These are phyloP conservation scores for Didymella arachidicola DNA, from an alignment of 2,329 filamentous ascomycete genomes.

Conservation along the genomic window DNA sequence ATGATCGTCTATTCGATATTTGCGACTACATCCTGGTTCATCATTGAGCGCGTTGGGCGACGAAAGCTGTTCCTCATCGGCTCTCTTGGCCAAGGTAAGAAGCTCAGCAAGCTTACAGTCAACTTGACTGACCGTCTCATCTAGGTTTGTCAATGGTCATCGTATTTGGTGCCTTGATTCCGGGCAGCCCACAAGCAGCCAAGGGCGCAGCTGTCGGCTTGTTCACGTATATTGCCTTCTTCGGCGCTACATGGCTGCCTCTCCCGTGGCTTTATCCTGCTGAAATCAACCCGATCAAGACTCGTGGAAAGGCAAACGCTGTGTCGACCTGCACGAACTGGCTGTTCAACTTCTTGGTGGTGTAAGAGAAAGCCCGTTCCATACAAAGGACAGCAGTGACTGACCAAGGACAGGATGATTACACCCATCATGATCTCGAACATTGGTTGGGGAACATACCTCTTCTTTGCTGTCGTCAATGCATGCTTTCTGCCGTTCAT, in stretches of 20 bases:
- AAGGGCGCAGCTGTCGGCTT: conserved; percentile 64
- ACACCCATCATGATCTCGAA: conserved; percentile 47
- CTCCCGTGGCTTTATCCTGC: conserved; percentile 65
- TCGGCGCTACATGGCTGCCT: conserved; percentile 69
- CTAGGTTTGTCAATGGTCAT: conserved; percentile 61
- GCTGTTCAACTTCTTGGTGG: conserved; percentile 58
- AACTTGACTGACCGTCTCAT: too few relatives aligned
- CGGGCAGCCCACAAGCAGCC: conserved; percentile 43
- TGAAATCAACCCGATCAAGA: conserved; percentile 61
- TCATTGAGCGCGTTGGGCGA: conserved; percentile 68
- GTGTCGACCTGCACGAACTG: conserved; percentile 62
- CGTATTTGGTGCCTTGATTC: conserved; percentile 50
- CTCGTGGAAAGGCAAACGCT: conserved; percentile 62
- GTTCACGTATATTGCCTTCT: conserved; percentile 72
- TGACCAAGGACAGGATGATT: conserved; percentile 35
- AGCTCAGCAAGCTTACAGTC: too few relatives aligned
- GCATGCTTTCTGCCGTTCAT: conserved; percentile 59
- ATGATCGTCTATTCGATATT: conserved; percentile 65
- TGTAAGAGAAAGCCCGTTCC: conserved; percentile 10
- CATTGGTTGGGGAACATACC: conserved; percentile 50
- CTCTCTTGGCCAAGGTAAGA: conserved; percentile 55
- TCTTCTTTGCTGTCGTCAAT: conserved; percentile 61
- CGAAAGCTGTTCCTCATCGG: conserved; percentile 54
- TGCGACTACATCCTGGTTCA: conserved; percentile 67
- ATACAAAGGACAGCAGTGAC: not conserved